Percentiles rank a stretch among this genome's conserved stretches.
phyloP scores from a whole-genome alignment of 2,329 filamentous ascomycete genomes.

The Mycocentrospora acerina region DNA sequence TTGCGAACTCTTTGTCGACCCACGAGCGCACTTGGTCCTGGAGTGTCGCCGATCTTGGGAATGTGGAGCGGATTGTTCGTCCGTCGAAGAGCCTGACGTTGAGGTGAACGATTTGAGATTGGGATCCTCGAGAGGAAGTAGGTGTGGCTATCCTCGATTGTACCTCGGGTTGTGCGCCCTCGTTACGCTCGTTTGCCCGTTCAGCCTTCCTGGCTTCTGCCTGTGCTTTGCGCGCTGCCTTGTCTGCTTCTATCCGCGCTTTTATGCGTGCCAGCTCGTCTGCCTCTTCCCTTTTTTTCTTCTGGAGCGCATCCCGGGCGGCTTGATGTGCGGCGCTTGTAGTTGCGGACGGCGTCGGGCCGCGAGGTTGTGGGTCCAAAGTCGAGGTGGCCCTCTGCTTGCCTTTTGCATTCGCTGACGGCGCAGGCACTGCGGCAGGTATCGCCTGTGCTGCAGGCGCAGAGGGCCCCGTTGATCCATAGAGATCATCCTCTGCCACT shows the following conservation, averaged over 20 bases:
- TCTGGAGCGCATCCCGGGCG: constrained; percentile 53
- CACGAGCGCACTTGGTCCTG: constrained; percentile 69
- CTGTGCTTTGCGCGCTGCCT: constrained; percentile 60
- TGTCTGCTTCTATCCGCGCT: constrained; percentile 75
- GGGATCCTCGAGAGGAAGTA: constrained; percentile 28
- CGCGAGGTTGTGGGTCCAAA: constrained; percentile 29
- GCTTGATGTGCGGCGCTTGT: constrained; percentile 42
- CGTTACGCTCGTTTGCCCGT: constrained; percentile 23
- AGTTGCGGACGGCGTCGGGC: constrained; percentile 30
- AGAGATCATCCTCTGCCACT: constrained; percentile 7
- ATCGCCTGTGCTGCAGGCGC: constrained; percentile 4
- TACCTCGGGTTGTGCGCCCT: constrained; percentile 5
- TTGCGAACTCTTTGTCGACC: constrained; percentile 60
- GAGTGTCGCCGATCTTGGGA: constrained; percentile 66
- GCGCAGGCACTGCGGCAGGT: constrained; percentile 3
- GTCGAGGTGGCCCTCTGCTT: constrained; percentile 47
- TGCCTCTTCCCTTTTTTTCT: constrained; percentile 64
- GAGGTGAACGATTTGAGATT: constrained; percentile 48
- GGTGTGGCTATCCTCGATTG: constrained; percentile 5
- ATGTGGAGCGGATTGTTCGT: constrained; percentile 71
- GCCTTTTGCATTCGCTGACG: constrained; percentile 32
- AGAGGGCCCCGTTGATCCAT: constrained; percentile 3
- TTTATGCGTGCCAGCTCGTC: constrained; percentile 72
- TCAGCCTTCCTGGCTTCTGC: constrained; percentile 40
- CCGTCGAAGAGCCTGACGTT: constrained; percentile 86